Conservation (phyloP, 2,329 filamentous ascomycete species). For the Neonectria hederae region DNA sequence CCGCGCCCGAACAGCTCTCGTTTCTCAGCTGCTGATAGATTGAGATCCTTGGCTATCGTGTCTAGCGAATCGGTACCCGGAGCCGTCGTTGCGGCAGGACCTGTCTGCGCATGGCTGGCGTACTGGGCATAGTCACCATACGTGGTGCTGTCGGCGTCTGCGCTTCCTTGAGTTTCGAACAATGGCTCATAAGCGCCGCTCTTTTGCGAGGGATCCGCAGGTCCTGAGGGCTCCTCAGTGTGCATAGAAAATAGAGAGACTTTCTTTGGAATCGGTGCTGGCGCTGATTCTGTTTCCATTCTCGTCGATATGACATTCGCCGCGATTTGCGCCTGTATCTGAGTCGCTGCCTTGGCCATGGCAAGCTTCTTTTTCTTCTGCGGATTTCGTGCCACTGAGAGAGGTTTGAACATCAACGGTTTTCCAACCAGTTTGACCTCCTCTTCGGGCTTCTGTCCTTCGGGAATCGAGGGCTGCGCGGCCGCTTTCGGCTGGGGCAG, state of each 20-base stretch:
- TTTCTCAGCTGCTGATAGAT: conserved; percentile 78
- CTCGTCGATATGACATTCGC: conserved; percentile 35
- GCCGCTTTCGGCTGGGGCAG: conserved; percentile 55
- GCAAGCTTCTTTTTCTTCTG: conserved; percentile 71
- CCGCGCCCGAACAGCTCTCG: conserved; percentile 86
- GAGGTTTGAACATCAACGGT: conserved; percentile 86
- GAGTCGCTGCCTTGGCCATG: conserved; percentile 23
- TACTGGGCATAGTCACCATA: conserved; percentile 48
- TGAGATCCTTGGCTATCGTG: conserved; percentile 78
- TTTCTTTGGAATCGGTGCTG: conserved; percentile 55
- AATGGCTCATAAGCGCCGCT: conserved; percentile 61
- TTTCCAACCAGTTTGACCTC: conserved; percentile 79
- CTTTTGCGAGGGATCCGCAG: conserved; percentile 30
- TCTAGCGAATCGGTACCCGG: conserved; percentile 66
- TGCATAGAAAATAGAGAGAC: conserved; percentile 76
- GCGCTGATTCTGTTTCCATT: conserved; percentile 22
- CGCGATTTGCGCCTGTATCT: conserved; percentile 23
- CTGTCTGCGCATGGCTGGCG: conserved; percentile 43
- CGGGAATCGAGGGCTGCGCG: conserved; percentile 60
- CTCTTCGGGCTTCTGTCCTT: conserved; percentile 66
- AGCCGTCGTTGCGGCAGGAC: conserved; percentile 43
- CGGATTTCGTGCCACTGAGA: conserved; percentile 82
- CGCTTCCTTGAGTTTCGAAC: conserved; percentile 50
- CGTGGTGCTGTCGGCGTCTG: conserved; percentile 30
- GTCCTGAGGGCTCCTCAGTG: conserved; percentile 49